Evolutionary conservation across 164 flowering plant genomes (phyloP).

Genomic region (Vitis riparia): DNA sequence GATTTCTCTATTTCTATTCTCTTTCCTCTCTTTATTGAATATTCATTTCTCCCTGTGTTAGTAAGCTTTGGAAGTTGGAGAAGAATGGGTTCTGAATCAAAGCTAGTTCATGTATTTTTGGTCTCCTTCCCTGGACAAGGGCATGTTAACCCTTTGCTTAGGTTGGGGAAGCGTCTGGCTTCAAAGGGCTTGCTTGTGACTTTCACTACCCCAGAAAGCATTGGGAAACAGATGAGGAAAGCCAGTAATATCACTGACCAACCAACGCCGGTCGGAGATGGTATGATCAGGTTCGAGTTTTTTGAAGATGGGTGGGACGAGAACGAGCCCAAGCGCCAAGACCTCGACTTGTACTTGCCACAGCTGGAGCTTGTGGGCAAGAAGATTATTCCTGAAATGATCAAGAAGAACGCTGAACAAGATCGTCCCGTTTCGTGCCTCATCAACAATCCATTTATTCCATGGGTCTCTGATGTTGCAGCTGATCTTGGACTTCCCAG

Average conservation of each 20-base stretch:
- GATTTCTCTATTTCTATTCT: no score
- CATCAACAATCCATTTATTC: conserved; percentile 71
- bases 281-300: conserved; percentile 63
- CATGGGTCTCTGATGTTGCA: conserved; percentile 80
- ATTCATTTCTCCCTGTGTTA: no score
- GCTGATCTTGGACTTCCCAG: conserved; percentile 43
- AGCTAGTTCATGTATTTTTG: conserved; percentile 44
- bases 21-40: no score
- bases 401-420: conserved; percentile 26
- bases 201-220: conserved; percentile 41
- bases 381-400: conserved; percentile 29
- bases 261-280: conserved; percentile 47
- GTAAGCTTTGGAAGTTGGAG: no score
- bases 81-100: conserved; percentile 23
- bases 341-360: conserved; percentile 35
- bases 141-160: conserved; percentile 62
- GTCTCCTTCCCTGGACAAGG: conserved; percentile 74
- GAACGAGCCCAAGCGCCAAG: conserved; percentile 29
- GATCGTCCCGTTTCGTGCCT: conserved; percentile 65
- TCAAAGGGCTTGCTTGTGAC: conserved; percentile 63
- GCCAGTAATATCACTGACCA: conserved; percentile 29
- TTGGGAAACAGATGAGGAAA: conserved; percentile 38
- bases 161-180: conserved; percentile 59
- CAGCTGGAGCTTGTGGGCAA: conserved; percentile 50
- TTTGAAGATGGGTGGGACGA: conserved; percentile 55